phyloP scores from a whole-genome alignment of 1,284 basidiomycete species.

The Lignosus rhinocerotis region DNA sequence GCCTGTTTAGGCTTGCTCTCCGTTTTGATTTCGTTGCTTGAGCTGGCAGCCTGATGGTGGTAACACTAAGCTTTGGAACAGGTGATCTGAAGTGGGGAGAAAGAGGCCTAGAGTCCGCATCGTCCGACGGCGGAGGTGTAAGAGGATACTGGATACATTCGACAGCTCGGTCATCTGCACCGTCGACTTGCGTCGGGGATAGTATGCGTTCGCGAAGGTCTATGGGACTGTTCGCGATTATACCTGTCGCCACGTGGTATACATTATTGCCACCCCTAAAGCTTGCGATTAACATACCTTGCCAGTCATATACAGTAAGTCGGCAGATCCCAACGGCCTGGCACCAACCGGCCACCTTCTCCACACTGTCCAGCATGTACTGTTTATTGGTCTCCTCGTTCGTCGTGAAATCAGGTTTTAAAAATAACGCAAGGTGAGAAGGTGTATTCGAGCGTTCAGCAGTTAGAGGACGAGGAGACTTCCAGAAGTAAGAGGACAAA shows the following conservation, averaged over 20 bases:
- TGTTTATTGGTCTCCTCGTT: constrained; percentile 39
- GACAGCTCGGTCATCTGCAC: constrained; percentile 50
- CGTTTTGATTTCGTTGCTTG: constrained; percentile 18
- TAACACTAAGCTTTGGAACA: constrained; percentile 36
- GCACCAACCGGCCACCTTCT: constrained; percentile 60
- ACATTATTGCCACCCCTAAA: neutral
- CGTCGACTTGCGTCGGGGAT: constrained; percentile 26
- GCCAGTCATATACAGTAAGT: constrained; percentile 69
- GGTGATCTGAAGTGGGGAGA: constrained; percentile 45
- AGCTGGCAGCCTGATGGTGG: constrained; percentile 37
- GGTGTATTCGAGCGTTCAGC: constrained; percentile 57
- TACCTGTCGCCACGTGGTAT: constrained; percentile 38
- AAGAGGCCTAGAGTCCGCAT: constrained; percentile 58
- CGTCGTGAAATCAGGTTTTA: constrained; percentile 43
- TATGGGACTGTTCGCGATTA: constrained; percentile 42
- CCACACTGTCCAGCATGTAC: constrained; percentile 52
- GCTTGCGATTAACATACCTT: constrained; percentile 47
- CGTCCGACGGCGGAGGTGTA: constrained; percentile 72
- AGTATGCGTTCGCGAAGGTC: constrained; percentile 42
- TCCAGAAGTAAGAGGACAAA: constrained; percentile 39
- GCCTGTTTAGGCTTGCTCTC: constrained; percentile 20
- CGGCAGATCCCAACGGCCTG: constrained; percentile 52
- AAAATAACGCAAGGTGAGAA: constrained; percentile 61
- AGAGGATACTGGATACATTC: constrained; percentile 57
- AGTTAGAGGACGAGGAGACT: constrained; percentile 47